Conservation (phyloP, 148 eudicot species). For the Arctostaphylos glauca region DNA sequence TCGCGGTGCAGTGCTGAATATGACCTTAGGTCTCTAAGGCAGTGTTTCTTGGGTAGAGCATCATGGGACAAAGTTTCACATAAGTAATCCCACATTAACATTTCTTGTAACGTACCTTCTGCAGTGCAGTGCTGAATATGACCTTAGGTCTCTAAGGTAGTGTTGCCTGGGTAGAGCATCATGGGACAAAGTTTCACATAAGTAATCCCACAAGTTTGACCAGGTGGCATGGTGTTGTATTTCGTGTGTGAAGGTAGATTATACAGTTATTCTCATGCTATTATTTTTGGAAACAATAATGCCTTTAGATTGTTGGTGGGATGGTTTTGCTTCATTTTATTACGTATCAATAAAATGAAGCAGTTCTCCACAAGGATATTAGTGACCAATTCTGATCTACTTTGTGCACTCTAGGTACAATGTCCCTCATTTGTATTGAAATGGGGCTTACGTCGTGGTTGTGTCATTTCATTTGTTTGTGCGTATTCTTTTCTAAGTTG, state of each 20-base stretch:
- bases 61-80: background rate
- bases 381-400: background rate
- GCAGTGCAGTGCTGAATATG: background rate
- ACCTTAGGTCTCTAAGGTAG: background rate
- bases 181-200: background rate
- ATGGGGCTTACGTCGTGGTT: background rate
- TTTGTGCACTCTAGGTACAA: background rate
- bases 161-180: background rate
- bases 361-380: background rate
- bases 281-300: background rate
- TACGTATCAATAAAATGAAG: background rate
- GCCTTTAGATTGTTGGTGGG: background rate
- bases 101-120: background rate
- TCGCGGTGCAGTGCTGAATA: background rate
- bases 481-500: background rate
- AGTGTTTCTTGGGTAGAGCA: background rate
- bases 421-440: background rate
- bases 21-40: background rate
- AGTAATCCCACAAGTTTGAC: background rate
- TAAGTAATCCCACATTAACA: background rate
- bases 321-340: background rate
- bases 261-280: background rate
- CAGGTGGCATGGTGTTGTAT: background rate
- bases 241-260: background rate
- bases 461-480: background rate